Evolutionary conservation across 345 rosid genomes (phyloP).

Genomic region (Syzygium jambos): DNA sequence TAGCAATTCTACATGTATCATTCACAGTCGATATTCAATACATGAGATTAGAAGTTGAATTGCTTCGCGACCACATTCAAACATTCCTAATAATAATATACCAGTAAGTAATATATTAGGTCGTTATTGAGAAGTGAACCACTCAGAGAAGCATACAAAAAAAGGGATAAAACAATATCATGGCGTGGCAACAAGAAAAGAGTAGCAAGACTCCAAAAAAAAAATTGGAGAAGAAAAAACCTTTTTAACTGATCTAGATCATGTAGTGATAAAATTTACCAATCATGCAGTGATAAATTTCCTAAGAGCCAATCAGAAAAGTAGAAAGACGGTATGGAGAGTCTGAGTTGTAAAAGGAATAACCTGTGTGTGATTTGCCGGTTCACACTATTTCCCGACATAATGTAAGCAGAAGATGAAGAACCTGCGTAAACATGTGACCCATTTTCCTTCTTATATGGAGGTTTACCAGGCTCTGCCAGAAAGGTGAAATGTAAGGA

Average conservation of each 20-base stretch:
- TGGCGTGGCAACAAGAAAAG: not conserved
- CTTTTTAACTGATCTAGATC: not conserved
- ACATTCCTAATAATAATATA: not conserved
- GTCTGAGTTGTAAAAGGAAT: not conserved
- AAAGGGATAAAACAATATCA: not conserved
- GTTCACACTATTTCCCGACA: constrained; percentile 25
- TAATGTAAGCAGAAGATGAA: constrained; percentile 41
- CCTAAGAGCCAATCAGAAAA: not conserved
- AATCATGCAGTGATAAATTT: not conserved
- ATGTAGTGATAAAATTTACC: not conserved
- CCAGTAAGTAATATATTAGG: not conserved
- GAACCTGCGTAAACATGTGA: constrained; percentile 37
- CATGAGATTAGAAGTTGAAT: not conserved
- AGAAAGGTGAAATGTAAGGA: constrained; percentile 2
- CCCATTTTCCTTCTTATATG: constrained; percentile 77
- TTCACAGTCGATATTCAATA: not conserved
- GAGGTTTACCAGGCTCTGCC: constrained; percentile 66
- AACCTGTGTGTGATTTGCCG: constrained; percentile 46
- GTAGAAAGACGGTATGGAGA: not conserved
- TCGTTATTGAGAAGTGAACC: not conserved
- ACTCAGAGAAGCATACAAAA: not conserved
- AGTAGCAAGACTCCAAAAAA: not conserved
- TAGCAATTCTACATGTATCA: not conserved
- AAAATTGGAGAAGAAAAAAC: not conserved
- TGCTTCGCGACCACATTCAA: not conserved